Evolutionary conservation across 1,284 basidiomycete genomes (phyloP).

Genomic region (Heterobasidion irregulare): DNA sequence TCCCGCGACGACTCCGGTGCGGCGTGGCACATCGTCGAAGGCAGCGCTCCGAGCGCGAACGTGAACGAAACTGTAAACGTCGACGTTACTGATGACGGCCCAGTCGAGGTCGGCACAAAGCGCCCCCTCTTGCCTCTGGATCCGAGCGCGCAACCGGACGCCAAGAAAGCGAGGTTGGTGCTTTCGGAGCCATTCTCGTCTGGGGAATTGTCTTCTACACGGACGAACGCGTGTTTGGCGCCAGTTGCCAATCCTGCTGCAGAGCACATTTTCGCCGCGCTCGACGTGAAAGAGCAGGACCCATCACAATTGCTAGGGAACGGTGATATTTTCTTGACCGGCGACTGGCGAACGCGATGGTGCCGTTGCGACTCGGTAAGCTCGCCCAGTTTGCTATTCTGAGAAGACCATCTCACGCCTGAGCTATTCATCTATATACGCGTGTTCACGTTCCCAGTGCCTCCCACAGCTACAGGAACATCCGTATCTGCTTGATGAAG

Average conservation of each 20-base stretch:
- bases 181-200: background rate
- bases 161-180: conserved; percentile 36
- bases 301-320: conserved; percentile 25
- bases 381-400: conserved; percentile 7
- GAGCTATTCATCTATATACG: background rate
- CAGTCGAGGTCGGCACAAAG: conserved; percentile 27
- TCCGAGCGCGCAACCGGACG: conserved; percentile 21
- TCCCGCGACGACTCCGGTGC: conserved; percentile 34
- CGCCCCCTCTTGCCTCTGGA: conserved; percentile 34
- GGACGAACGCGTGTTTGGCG: conserved; percentile 34
- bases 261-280: conserved; percentile 27
- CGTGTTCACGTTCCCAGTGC: conserved; percentile 34
- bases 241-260: conserved; percentile 36
- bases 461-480: conserved; percentile 38
- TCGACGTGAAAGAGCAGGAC: background rate
- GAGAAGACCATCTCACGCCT: conserved; percentile 2
- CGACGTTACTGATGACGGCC: conserved; percentile 7
- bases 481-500: conserved; percentile 62
- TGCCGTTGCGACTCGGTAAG: conserved; percentile 57
- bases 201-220: background rate
- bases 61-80: conserved; percentile 13
- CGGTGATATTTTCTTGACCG: conserved; percentile 66
- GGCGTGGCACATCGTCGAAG: conserved; percentile 43
- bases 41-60: conserved; percentile 8
- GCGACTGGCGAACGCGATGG: conserved; percentile 66